Conservation (phyloP, 352 stramenopile species). For the Phytopythium montanum region DNA sequence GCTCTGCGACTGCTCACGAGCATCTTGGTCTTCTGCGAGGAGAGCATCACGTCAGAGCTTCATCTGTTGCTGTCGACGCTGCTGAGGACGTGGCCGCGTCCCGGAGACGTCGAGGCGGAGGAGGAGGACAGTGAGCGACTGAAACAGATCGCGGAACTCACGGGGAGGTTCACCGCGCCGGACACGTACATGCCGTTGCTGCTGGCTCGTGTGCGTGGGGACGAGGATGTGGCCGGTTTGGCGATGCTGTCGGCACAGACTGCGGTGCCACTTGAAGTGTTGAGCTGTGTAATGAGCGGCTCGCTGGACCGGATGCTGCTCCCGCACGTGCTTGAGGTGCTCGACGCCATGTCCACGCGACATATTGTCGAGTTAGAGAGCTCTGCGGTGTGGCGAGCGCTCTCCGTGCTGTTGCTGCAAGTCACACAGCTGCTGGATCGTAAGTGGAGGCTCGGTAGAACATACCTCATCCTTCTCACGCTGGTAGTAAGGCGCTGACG, state of each 20-base stretch:
- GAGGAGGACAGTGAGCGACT: conserved; percentile 24
- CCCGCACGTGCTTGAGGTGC: conserved; percentile 49
- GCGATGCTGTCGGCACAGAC: conserved; percentile 16
- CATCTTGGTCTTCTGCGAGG: conserved; percentile 92
- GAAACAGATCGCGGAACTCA: conserved; percentile 44
- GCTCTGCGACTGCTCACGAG: conserved; percentile 87
- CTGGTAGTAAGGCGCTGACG: background rate
- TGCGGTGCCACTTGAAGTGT: conserved; percentile 37
- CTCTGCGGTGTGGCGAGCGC: conserved; percentile 20
- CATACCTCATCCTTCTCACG: background rate
- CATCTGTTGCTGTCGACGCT: conserved; percentile 74
- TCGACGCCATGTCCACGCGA: conserved; percentile 32
- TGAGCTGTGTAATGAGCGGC: conserved; percentile 44
- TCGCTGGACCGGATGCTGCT: conserved; percentile 58
- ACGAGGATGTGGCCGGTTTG: conserved; percentile 31
- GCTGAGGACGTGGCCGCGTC: conserved; percentile 36
- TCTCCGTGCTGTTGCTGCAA: conserved; percentile 29
- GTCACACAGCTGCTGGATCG: conserved; percentile 40
- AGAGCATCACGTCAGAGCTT: conserved; percentile 90
- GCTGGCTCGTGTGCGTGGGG: conserved; percentile 51
- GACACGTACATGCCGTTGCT: conserved; percentile 69
- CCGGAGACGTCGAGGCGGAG: background rate
- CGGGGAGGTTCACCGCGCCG: conserved; percentile 55
- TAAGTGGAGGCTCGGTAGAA: conserved; percentile 19
- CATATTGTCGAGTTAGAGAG: conserved; percentile 51